phyloP scores from a whole-genome alignment of 768 basidiomycete species.

The Auricularia sp. region DNA sequence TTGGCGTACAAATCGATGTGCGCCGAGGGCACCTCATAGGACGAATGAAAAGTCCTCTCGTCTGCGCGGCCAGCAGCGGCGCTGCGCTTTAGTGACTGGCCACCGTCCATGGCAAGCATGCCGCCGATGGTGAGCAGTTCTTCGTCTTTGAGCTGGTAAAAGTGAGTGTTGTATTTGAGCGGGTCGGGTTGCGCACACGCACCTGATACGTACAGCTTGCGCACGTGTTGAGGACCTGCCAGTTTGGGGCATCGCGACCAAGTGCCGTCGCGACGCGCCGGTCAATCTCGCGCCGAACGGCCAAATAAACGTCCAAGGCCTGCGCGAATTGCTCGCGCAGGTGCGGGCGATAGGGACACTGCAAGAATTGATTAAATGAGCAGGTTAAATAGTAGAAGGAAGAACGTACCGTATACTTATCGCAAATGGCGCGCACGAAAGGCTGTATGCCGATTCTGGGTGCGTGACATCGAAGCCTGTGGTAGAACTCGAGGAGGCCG shows the following conservation, averaged over 20 bases:
- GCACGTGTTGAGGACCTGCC: slow-evolving; percentile 8
- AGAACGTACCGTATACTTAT: not conserved
- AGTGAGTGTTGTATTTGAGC: not conserved
- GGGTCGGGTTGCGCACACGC: not conserved
- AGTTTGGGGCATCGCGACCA: slow-evolving; percentile 7
- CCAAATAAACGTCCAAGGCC: slow-evolving; percentile 9
- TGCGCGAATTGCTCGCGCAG: slow-evolving; percentile 3
- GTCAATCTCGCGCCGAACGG: slow-evolving; percentile 5
- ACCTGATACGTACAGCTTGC: slow-evolving; percentile 8
- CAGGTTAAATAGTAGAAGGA: not conserved
- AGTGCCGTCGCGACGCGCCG: slow-evolving; percentile 5
- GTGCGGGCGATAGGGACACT: slow-evolving; percentile 2
- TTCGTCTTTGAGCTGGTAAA: slow-evolving; percentile 3
- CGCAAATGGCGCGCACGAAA: not conserved
- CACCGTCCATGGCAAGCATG: not conserved
- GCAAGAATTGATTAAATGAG: not conserved
- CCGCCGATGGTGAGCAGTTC: not conserved
- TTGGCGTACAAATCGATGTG: slow-evolving; percentile 1
- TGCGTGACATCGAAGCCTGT: not conserved
- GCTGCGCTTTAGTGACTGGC: not conserved
- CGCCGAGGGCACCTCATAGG: not conserved
- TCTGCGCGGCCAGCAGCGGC: not conserved
- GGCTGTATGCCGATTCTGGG: not conserved
- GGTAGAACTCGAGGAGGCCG: not conserved
- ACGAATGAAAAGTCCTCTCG: not conserved